phyloP scores from a whole-genome alignment of 352 stramenopile species.

The Phytophthora melonis region DNA sequence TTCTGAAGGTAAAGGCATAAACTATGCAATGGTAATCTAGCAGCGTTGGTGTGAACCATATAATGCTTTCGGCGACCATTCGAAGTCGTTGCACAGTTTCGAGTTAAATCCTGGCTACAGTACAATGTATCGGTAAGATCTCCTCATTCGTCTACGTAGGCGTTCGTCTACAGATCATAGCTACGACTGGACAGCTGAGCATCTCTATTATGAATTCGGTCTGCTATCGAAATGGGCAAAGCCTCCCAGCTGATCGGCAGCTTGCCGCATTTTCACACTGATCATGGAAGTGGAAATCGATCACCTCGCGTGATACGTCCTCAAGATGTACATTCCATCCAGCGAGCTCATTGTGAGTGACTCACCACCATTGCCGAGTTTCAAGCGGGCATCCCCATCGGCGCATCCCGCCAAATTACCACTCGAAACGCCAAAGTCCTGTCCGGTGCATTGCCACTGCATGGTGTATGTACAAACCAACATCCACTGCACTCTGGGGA shows the following conservation, averaged over 20 bases:
- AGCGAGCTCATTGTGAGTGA: slow-evolving; percentile 2
- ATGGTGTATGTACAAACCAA: background rate
- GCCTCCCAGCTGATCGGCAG: slow-evolving; percentile 13
- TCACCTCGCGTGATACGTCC: background rate
- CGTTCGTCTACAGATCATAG: slow-evolving; percentile 22
- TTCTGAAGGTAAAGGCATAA: background rate
- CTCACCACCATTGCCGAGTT: background rate
- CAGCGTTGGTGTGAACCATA: no score
- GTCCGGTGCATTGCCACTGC: background rate
- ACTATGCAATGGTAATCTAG: background rate
- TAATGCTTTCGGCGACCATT: background rate
- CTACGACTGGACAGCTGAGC: background rate
- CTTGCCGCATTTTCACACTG: slow-evolving; percentile 7
- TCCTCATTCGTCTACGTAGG: slow-evolving; percentile 11
- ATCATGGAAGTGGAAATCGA: slow-evolving; percentile 3
- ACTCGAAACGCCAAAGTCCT: background rate
- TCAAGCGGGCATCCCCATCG: slow-evolving; percentile 11
- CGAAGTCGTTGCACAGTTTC: background rate
- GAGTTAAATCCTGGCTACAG: background rate
- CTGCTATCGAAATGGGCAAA: slow-evolving; percentile 34
- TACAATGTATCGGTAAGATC: background rate
- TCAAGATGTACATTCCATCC: background rate
- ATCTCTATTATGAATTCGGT: slow-evolving; percentile 6
- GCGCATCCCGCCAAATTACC: slow-evolving; percentile 3
- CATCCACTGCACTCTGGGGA: background rate